Conservation (phyloP, 2,329 filamentous ascomycete genomes). For the Helotiales sp. region DNA sequence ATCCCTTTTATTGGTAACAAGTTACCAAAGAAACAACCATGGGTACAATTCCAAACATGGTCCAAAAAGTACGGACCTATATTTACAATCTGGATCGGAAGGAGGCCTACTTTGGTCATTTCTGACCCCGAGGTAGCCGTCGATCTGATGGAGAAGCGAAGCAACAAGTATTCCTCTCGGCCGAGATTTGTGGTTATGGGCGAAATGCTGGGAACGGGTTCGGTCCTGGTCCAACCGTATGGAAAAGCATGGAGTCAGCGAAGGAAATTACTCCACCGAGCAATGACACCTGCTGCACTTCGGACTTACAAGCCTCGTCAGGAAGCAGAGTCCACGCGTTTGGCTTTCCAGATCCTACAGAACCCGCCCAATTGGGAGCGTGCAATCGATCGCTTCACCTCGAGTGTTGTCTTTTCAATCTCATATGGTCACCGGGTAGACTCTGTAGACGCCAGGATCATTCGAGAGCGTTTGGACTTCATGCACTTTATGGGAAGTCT, state of each 20-base stretch:
- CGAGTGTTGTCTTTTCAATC: constrained; percentile 50
- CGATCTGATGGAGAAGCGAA: constrained; percentile 47
- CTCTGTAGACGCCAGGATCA: constrained; percentile 46
- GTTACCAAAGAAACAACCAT: constrained; percentile 36
- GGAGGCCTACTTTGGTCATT: constrained; percentile 45
- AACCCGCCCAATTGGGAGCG: constrained; percentile 44
- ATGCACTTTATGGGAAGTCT: constrained; percentile 49
- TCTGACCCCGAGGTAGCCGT: constrained; percentile 44
- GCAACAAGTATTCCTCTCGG: constrained; percentile 45
- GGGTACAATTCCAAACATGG: constrained; percentile 45
- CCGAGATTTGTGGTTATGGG: constrained; percentile 46
- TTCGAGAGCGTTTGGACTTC: constrained; percentile 46
- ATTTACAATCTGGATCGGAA: constrained; percentile 48
- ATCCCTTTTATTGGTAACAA: constrained; percentile 47
- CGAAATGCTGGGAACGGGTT: constrained; percentile 41
- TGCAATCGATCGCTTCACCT: constrained; percentile 48
- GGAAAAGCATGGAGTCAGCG: constrained; percentile 47
- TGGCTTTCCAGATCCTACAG: constrained; percentile 43
- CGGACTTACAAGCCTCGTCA: constrained; percentile 48
- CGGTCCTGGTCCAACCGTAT: constrained; percentile 50
- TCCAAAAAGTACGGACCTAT: constrained; percentile 46
- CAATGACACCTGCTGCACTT: constrained; percentile 45
- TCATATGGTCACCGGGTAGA: constrained; percentile 52
- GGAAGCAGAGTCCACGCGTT: constrained; percentile 47
- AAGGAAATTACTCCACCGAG: constrained; percentile 43